Conservation (phyloP, 1,139 yeast genomes). For the Lodderomyces pseudojiufengensis region DNA sequence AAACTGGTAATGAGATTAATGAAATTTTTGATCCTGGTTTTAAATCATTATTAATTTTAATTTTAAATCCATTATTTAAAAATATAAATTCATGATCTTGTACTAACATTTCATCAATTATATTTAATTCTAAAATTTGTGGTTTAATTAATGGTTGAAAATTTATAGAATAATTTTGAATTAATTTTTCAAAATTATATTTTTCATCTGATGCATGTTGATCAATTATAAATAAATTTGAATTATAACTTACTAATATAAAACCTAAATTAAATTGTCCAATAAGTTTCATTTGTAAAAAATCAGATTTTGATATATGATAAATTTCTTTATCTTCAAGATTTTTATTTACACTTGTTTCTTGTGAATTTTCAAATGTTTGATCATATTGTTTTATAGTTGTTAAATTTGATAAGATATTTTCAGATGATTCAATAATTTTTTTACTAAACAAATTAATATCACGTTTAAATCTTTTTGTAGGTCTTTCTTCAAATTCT, state of each 20-base stretch:
- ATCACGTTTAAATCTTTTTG: slow-evolving; percentile 10
- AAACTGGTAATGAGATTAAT: slow-evolving; percentile 65
- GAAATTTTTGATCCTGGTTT: slow-evolving; percentile 57
- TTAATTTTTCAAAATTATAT: slow-evolving; percentile 74
- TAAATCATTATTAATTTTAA: slow-evolving; percentile 39
- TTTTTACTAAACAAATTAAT: slow-evolving; percentile 4
- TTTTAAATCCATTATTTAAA: slow-evolving; percentile 69
- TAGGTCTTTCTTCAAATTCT: slow-evolving; percentile 15
- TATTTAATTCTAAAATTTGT: slow-evolving; percentile 56
- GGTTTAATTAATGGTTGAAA: slow-evolving; percentile 75
- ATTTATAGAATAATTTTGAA: slow-evolving; percentile 46
- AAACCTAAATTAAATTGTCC: slow-evolving; percentile 96
- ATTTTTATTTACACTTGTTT: slow-evolving; percentile 16
- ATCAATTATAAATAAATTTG: slow-evolving; percentile 79
- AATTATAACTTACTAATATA: slow-evolving; percentile 55
- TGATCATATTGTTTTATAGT: background rate
- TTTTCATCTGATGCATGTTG: slow-evolving; percentile 99
- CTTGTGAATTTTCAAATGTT: background rate
- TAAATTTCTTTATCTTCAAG: slow-evolving; percentile 42
- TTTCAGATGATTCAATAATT: slow-evolving; percentile 6
- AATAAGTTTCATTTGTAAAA: slow-evolving; percentile 65
- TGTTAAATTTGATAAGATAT: slow-evolving; percentile 3
- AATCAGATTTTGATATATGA: slow-evolving; percentile 60
- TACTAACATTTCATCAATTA: slow-evolving; percentile 73
- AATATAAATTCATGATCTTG: slow-evolving; percentile 57